Percentiles rank a stretch among this genome's conserved stretches.
Conservation (phyloP, 371 early-diverging fungal species). For the Coemansia sp. region DNA sequence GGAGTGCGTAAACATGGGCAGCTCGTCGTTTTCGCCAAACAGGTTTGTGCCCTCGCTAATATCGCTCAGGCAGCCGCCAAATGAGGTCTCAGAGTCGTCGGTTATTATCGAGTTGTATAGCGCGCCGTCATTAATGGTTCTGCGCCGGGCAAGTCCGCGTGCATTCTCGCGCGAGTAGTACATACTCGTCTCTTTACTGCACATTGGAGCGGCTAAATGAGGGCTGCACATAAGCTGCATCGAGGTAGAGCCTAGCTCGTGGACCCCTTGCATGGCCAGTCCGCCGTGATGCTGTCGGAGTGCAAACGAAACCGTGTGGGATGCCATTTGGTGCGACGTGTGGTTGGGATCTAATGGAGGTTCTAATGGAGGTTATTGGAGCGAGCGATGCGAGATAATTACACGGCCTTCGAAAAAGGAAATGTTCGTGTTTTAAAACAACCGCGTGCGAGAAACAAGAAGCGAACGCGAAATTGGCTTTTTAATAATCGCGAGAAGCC, state of each 20-base stretch:
- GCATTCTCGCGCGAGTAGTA: neutral
- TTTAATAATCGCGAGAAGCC: neutral
- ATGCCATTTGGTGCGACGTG: neutral
- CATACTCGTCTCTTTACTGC: neutral
- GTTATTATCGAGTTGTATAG: neutral
- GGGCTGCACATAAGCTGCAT: neutral
- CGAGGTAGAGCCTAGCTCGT: neutral
- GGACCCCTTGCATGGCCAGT: neutral
- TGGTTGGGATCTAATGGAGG: neutral
- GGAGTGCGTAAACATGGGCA: neutral
- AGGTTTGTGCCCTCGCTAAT: conserved; percentile 18
- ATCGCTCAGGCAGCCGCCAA: conserved; percentile 32
- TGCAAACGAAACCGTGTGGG: neutral
- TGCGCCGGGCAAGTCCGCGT: conserved; percentile 3
- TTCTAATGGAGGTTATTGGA: neutral
- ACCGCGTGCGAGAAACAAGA: neutral
- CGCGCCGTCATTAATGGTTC: neutral
- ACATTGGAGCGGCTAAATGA: neutral
- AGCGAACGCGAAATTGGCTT: neutral
- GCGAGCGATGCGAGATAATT: neutral
- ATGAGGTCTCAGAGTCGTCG: neutral
- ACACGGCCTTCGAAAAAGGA: neutral
- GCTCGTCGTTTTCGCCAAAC: neutral
- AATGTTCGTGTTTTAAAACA: neutral
- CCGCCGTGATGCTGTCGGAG: conserved; percentile 3